Conservation (phyloP, 1,139 yeast species). For the Lodderomyces pseudojiufengensis region DNA sequence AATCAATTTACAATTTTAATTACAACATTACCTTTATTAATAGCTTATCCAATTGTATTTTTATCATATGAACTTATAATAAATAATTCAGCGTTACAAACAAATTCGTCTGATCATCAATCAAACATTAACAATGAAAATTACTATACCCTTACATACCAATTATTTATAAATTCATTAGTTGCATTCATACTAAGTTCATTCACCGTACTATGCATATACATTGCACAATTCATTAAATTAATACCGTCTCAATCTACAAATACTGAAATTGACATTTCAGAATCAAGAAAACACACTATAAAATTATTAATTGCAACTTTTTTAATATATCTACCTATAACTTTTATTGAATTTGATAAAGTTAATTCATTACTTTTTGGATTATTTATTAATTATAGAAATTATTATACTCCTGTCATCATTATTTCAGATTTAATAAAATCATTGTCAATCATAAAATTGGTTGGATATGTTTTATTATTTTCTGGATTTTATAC, state of each 20-base stretch:
- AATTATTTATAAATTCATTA: no score
- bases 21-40: conserved; percentile 27
- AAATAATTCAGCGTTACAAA: no score
- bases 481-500: conserved; percentile 3
- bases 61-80: conserved; percentile 17
- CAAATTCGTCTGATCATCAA: no score
- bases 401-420: conserved; percentile 25
- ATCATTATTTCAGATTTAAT: conserved; percentile 21
- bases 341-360: conserved; percentile 4
- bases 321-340: no score
- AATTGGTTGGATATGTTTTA: conserved; percentile 8
- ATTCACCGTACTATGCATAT: no score
- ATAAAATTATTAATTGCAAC: no score
- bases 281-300: conserved; percentile 12
- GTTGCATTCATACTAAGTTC: no score
- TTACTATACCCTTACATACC: no score
- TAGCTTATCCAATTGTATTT: conserved; percentile 26
- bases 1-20: conserved; percentile 5
- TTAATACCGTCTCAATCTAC: conserved; percentile 5
- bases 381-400: conserved; percentile 26
- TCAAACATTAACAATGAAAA: no score
- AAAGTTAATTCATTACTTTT: conserved; percentile 14
- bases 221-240: no score
- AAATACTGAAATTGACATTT: conserved; percentile 2
- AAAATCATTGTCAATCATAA: conserved; percentile 3